These are phyloP conservation scores for Liriodendron chinense DNA, from an alignment of 164 flowering plant genomes.

Conservation along the genomic window DNA sequence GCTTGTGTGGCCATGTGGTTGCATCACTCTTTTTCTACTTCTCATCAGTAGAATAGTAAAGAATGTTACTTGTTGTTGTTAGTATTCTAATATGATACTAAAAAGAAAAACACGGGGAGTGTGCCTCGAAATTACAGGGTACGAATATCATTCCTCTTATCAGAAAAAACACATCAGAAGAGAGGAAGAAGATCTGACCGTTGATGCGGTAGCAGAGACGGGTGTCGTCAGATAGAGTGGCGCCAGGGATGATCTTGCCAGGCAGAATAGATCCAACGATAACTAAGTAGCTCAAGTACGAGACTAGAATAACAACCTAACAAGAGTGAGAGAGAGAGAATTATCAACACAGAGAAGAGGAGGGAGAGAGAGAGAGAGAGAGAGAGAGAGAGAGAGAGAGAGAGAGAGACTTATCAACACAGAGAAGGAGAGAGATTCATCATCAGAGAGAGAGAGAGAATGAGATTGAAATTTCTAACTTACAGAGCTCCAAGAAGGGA, in stretches of 20 bases:
- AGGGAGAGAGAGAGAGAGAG: no score
- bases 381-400: not conserved
- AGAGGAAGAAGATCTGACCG: slow-evolving; percentile 32
- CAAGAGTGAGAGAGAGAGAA: not conserved
- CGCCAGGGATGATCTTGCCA: slow-evolving; percentile 78
- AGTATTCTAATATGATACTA: no score
- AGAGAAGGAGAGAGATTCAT: not conserved
- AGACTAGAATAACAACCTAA: slow-evolving; percentile 49
- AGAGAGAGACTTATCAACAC: not conserved
- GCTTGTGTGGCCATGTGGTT: no score
- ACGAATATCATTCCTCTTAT: no score
- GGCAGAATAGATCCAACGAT: slow-evolving; percentile 66
- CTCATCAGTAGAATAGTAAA: no score
- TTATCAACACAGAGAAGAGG: not conserved
- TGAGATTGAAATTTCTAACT: slow-evolving; percentile 12
- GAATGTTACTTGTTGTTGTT: no score
- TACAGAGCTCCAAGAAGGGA: slow-evolving; percentile 66
- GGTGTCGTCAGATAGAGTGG: slow-evolving; percentile 54
- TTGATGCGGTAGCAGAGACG: slow-evolving; percentile 87
- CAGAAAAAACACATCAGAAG: no score
- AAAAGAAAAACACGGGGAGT: no score
- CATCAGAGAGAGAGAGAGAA: not conserved
- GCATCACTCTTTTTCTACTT: no score
- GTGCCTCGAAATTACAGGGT: no score
- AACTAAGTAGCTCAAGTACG: slow-evolving; percentile 63